Percentiles rank a stretch among this genome's conserved stretches.
These are phyloP conservation scores for Phytophthora rubi DNA, from an alignment of 352 stramenopile species.

Conservation along the genomic window DNA sequence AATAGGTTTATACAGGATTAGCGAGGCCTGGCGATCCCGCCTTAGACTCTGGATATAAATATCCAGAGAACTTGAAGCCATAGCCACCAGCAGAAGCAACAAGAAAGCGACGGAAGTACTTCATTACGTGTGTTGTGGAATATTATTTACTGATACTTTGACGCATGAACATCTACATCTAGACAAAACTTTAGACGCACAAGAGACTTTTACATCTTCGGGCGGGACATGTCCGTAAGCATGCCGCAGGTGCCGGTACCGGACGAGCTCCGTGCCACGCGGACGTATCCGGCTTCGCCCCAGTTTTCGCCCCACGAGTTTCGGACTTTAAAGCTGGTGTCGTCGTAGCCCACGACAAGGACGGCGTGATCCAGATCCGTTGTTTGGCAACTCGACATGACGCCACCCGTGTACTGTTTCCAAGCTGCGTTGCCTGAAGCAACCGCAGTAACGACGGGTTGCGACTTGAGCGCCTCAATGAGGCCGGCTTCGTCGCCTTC, in stretches of 20 bases:
- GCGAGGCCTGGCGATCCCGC: no score
- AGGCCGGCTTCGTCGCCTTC: slow-evolving; percentile 68
- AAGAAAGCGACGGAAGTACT: not conserved
- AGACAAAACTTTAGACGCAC: slow-evolving; percentile 15
- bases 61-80: no score
- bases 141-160: slow-evolving; percentile 25
- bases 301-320: slow-evolving; percentile 96
- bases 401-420: slow-evolving; percentile 95
- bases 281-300: slow-evolving; percentile 93
- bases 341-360: slow-evolving; percentile 94
- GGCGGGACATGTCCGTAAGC: slow-evolving; percentile 54
- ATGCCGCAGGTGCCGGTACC: slow-evolving; percentile 56
- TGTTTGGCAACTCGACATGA: slow-evolving; percentile 80
- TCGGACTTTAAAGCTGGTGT: slow-evolving; percentile 90
- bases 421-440: slow-evolving; percentile 93
- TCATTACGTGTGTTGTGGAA: not conserved
- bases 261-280: slow-evolving; percentile 68
- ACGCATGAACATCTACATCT: slow-evolving; percentile 30
- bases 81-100: not conserved
- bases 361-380: slow-evolving; percentile 96
- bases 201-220: slow-evolving; percentile 41
- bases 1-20: no score
- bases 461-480: slow-evolving; percentile 84
- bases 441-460: slow-evolving; percentile 94
- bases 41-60: no score